Evolutionary conservation across 1,284 basidiomycete species (phyloP), one percentile per base, ranked within the genome.

Genomic region (Baeospora myosura): DNA sequence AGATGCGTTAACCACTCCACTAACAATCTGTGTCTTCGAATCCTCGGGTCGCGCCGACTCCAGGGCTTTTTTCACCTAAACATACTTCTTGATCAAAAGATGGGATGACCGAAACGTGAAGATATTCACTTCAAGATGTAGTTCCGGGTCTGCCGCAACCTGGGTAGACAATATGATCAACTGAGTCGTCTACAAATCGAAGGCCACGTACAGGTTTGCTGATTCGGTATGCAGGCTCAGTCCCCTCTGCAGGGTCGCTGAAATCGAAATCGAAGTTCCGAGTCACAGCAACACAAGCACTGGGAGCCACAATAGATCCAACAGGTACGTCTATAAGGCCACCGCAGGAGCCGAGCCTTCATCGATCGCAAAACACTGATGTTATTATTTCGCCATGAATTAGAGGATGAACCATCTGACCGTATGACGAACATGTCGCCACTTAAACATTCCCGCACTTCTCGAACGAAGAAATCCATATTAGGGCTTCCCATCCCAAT

Each of bases 401-500:
- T n/a, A 32, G 7, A 10, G 17, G 3, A n/a, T 6, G 11, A 23
- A 42, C 54, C 40, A 44, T 60, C 66, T 47, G 44, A 85, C 84
- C 85, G 78, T 49, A 88, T 67, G 45, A 91, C 72, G 48, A 76
- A 65, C 74, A 91, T 77, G 55, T 91, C 87, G 5, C 88, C 88
- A 46, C 63, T 66, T 30, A 89, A 61, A 50, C 83, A 83, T 55
- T 90, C 88, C 44, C 88, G 72, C 12, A 75, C 76, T 63, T 91
- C 88, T 48, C 88, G 76, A 11, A 91, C 74, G 58, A 90, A 88
- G 62, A 91, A 91, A 61, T 91, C 88, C 60, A 82, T 82, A 59
- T 85, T 87, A 1, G 86, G 74, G 46, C 65, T 68, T 16, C 88
- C 88, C 88, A 91, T 91, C 6, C 88, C 88, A 44, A 89, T 89